Percentiles rank a stretch among this genome's conserved stretches.
Conservation (phyloP, 164 flowering plant genomes). For the Annona squamosa region DNA sequence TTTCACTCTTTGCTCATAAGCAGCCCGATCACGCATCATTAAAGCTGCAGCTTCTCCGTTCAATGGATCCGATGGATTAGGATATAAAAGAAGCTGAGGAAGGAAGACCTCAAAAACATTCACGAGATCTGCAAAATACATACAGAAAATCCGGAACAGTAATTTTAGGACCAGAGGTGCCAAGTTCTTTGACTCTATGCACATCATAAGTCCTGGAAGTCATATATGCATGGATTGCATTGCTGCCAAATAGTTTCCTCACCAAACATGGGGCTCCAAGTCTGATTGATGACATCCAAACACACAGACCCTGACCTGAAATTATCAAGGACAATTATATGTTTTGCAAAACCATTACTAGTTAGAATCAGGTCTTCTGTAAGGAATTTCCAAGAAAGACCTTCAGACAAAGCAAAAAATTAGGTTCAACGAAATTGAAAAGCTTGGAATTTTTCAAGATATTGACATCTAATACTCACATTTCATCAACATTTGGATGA, state of each 20-base stretch:
- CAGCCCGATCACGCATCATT: slow-evolving; percentile 80
- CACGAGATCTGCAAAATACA: slow-evolving; percentile 54
- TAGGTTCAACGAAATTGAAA: background rate
- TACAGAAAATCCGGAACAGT: slow-evolving; percentile 8
- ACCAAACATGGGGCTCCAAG: slow-evolving; percentile 99
- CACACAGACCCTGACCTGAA: slow-evolving; percentile 98
- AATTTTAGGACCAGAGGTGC: background rate
- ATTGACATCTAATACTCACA: slow-evolving; percentile 41
- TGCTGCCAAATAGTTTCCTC: slow-evolving; percentile 6
- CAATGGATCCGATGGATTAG: slow-evolving; percentile 90
- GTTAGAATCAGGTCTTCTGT: background rate
- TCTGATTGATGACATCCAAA: slow-evolving; percentile 92
- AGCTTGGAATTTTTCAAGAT: background rate
- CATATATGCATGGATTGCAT: background rate
- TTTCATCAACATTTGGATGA: slow-evolving; percentile 97
- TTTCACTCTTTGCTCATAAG: slow-evolving; percentile 78
- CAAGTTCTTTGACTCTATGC: background rate
- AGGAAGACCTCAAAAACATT: slow-evolving; percentile 94
- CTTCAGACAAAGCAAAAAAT: background rate
- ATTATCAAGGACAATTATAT: slow-evolving; percentile 7
- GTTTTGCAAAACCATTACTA: background rate
- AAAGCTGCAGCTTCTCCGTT: slow-evolving; percentile 96
- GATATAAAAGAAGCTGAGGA: slow-evolving; percentile 92
- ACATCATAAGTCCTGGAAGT: background rate
- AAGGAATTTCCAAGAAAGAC: background rate